A percentile compares a stretch with the other conserved stretches of the same genome.
Conservation (phyloP, 805 yeast species). For the Yarrowia sp. region DNA sequence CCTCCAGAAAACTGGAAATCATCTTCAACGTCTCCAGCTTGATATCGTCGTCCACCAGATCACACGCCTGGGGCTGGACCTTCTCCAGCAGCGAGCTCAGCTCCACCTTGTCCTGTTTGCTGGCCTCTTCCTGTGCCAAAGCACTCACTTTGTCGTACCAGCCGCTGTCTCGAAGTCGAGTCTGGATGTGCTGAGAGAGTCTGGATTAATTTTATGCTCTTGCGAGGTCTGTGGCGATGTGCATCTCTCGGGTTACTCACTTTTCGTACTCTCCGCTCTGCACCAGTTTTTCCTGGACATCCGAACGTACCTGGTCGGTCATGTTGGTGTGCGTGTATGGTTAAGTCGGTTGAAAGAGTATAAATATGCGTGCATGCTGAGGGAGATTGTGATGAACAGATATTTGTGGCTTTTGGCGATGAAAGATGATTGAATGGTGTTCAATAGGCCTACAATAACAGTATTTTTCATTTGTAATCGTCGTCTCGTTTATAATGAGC, state of each 20-base stretch:
- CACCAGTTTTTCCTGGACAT: conserved; percentile 43
- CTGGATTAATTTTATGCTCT: conserved; percentile 32
- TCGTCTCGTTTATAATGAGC: too few species aligned
- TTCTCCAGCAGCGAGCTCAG: not conserved
- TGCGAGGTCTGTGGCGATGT: not conserved
- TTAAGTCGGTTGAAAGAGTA: not conserved
- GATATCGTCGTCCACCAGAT: conserved; percentile 44
- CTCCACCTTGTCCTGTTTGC: conserved; percentile 22
- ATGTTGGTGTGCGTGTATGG: conserved; percentile 18
- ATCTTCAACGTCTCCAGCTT: conserved; percentile 57
- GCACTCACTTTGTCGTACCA: conserved; percentile 78
- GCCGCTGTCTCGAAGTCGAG: conserved; percentile 70
- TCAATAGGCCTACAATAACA: too few species aligned
- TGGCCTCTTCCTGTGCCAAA: conserved; percentile 45
- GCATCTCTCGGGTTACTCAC: conserved; percentile 35
- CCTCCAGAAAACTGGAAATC: conserved; percentile 41
- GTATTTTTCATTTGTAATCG: too few species aligned
- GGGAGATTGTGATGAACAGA: too few species aligned
- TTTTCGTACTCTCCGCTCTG: conserved; percentile 78
- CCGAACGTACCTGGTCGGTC: conserved; percentile 24
- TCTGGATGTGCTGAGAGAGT: conserved; percentile 60
- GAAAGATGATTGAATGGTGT: too few species aligned
- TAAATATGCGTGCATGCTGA: not conserved
- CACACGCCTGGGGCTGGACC: conserved; percentile 21
- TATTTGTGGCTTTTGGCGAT: too few species aligned